Base-by-base conservation (phyloP, 202 grass and related monocot genomes). In the Musa balbisiana region DNA sequence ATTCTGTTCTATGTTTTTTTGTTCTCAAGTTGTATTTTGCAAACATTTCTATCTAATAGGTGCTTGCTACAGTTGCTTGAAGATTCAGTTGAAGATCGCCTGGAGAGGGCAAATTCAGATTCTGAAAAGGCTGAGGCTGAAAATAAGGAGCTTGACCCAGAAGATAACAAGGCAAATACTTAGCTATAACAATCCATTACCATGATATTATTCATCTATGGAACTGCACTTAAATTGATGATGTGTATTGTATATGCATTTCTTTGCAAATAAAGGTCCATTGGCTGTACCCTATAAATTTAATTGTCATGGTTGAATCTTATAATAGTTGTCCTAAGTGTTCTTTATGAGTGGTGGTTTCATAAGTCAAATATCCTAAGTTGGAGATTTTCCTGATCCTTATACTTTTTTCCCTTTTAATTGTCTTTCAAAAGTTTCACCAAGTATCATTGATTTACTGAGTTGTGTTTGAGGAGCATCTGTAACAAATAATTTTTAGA, bases 51-150 rank as follows among this genome's bases (percentile, higher is more conserved):
- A 52, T 64, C 20, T 51, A 77, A 82, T 83, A 51, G 82, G 29
- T 29, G 73, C 49, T 60, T 82, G 64, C 72, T 73, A 50, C 81
- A 93, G 94, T 87, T 93, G 83, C 94, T 98, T 85, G 91, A 98
- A 89, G 94, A 98, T 91, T 89, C 90, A 73, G 84, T 93, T 79
- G 94, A 93, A 87, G 94, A 91, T 72, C 79, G 85, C 23, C 83
- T 89, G 84, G 94, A 98, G 64, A 93, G 82, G 72, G 76, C 90
- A 82, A 81, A 91, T 76, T 84, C 83, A 81, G 94, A 98, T 76
- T 91, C 88, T 65, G 90, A 98, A 72, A 98, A 88, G 87, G 80
- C 80, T 84, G 91, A 98, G 86, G 81, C 81, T 89, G 91, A 88
- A 84, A 89, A 73, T 80, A 97, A 93, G 79, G 94, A 98, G 67